phyloP scores from a whole-genome alignment of 169 alveolate genomes.

The Plasmodium gaboni region DNA sequence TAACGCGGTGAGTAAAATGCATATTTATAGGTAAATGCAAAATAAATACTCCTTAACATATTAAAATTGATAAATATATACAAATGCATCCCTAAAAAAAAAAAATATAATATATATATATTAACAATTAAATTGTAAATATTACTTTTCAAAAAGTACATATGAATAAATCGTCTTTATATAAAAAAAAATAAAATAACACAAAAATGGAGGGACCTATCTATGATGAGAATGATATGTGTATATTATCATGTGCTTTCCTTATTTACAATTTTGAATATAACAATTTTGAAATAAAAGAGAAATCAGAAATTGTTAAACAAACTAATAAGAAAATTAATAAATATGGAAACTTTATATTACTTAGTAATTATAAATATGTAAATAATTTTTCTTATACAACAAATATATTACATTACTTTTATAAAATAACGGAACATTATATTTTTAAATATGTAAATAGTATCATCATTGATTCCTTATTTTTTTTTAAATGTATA shows the following conservation, averaged over 20 bases:
- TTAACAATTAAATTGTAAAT: too few relatives aligned
- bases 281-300: slow-evolving; percentile 1
- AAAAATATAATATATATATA: too few relatives aligned
- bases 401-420: slow-evolving; percentile 61
- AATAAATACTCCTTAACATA: too few relatives aligned
- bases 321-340: slow-evolving; percentile 56
- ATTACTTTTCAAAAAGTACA: background rate
- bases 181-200: background rate
- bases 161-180: background rate
- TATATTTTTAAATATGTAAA: slow-evolving; percentile 57
- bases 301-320: slow-evolving; percentile 25
- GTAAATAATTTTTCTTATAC: slow-evolving; percentile 71
- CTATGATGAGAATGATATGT: slow-evolving; percentile 18
- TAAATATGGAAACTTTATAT: slow-evolving; percentile 9
- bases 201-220: background rate
- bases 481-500: slow-evolving; percentile 50
- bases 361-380: slow-evolving; percentile 50
- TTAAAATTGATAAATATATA: too few relatives aligned
- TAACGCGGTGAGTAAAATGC: too few relatives aligned
- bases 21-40: too few relatives aligned
- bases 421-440: slow-evolving; percentile 54
- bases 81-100: too few relatives aligned
- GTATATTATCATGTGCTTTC: slow-evolving; percentile 38
- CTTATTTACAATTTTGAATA: slow-evolving; percentile 58
- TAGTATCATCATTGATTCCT: slow-evolving; percentile 60